Evolutionary conservation across 306 rosid species (phyloP).

Genomic region (Crataegus laevigata): DNA sequence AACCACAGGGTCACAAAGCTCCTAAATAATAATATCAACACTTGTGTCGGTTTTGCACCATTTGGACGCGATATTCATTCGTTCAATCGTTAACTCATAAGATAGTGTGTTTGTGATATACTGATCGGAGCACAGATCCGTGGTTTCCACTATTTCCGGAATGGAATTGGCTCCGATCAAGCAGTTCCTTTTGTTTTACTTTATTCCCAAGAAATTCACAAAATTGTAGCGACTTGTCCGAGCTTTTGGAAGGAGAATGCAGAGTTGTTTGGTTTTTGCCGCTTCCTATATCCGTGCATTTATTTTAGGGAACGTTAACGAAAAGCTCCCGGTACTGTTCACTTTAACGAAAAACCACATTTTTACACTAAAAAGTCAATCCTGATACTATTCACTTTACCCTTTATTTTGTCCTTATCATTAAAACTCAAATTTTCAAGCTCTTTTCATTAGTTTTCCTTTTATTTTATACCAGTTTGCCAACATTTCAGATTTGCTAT

Average conservation of each 20-base stretch:
- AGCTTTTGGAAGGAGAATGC: background rate
- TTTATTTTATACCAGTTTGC: background rate
- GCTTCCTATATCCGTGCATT: background rate
- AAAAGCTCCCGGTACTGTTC: too few relatives aligned
- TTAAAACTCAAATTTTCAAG: too few relatives aligned
- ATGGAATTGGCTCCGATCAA: background rate
- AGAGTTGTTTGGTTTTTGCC: background rate
- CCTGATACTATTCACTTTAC: too few relatives aligned
- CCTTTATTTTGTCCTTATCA: too few relatives aligned
- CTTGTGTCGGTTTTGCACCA: background rate
- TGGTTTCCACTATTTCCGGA: slow-evolving; percentile 8
- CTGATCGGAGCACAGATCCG: background rate
- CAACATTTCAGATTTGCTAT: too few relatives aligned
- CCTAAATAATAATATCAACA: slow-evolving; percentile 38
- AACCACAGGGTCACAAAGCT: slow-evolving; percentile 66
- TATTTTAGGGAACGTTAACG: too few relatives aligned
- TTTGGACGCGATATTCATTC: slow-evolving; percentile 4
- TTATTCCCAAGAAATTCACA: background rate
- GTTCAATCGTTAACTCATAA: slow-evolving; percentile 31
- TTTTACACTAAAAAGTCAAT: too few relatives aligned
- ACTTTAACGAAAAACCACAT: too few relatives aligned
- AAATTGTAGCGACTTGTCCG: background rate
- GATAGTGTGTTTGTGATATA: background rate
- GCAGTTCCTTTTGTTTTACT: background rate
- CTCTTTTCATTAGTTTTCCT: too few relatives aligned